Evolutionary conservation across 345 rosid genomes (phyloP), one percentile per base, ranked within the genome.

Genomic region (Linum trigynum): DNA sequence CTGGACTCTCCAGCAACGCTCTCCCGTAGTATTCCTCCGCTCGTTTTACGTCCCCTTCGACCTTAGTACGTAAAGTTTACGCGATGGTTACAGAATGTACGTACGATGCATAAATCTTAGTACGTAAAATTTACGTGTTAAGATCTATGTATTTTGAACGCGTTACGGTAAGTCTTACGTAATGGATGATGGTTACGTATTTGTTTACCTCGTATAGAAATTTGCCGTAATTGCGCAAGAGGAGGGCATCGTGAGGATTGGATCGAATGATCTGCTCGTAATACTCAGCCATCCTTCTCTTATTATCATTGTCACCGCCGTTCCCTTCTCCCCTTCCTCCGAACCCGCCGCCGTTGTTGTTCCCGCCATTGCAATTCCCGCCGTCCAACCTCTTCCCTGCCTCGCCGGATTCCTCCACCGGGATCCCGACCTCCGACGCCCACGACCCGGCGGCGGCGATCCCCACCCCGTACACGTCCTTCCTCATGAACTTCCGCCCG

Each of bases 1-100:
- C 95, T 3, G 95, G 96, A 64, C 69, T 82, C 59, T 72, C 91
- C 39, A 92, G 72, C 35, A 92, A 87, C 37, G 92, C 87, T 67
- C 95, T 86, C 10, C 90, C 95, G 62, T 87, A 92, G 14, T 67
- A 92, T 55, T 89, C 90, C 67, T 83, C 86, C 0, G 96, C 95
- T 78, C 71, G 70, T 60, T 66, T 85, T 17, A 61, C 38, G 57
- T 92, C 87, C 65, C 84, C 84, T 80, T 87, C 98, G 76, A 82
- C 88, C 91, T 86, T 63, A 1, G 32, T 23, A 23, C 32, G 32
- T 23, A 23, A 23, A 23, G 1, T 23, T 23, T 23, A 23, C 32
- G 32, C 32, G 32, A 23, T 23, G 32, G 32, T 23, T 23, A 23
- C 32, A 23, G 32, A 23, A 23, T 23, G 1, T 23, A 23, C 32